These are phyloP conservation scores for Pythium folliculosum DNA, from an alignment of 352 stramenopile genomes.

Conservation along the genomic window DNA sequence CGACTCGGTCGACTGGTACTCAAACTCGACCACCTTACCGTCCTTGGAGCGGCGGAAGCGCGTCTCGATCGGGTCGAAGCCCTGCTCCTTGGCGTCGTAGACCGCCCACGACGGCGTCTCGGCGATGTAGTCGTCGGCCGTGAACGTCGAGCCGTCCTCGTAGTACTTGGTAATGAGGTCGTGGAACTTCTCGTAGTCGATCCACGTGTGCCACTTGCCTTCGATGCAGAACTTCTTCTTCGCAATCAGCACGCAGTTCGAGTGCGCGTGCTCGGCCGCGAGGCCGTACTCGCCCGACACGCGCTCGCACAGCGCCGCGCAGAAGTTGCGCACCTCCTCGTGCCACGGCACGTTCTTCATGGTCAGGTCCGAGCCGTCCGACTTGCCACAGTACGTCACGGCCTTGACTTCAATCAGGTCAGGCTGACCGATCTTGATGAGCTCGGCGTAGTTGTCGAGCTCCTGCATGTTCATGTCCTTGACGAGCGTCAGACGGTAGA, in stretches of 20 bases:
- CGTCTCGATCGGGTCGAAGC: constrained; percentile 96
- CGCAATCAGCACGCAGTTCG: constrained; percentile 94
- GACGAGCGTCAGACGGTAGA: constrained; percentile 97
- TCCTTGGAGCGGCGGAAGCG: constrained; percentile 87
- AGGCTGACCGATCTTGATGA: constrained; percentile 90
- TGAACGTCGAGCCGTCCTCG: constrained; percentile 86
- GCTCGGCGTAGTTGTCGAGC: constrained; percentile 93
- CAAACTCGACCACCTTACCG: constrained; percentile 84
- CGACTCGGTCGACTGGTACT: constrained; percentile 83
- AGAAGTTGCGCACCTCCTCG: constrained; percentile 95
- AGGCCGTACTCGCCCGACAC: constrained; percentile 91
- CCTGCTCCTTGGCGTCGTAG: constrained; percentile 94
- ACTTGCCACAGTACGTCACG: constrained; percentile 98
- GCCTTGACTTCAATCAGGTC: constrained; percentile 97
- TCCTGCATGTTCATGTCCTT: constrained; percentile 98
- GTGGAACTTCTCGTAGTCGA: constrained; percentile 98
- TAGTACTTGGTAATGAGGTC: constrained; percentile 85
- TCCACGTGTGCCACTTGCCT: constrained; percentile 98
- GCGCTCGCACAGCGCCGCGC: constrained; percentile 73
- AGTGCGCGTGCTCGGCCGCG: constrained; percentile 96
- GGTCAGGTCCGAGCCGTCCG: constrained; percentile 96
- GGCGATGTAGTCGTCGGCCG: constrained; percentile 93
- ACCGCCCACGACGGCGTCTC: constrained; percentile 95
- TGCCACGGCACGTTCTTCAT: constrained; percentile 99
- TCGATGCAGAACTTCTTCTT: constrained; percentile 89